Base-by-base conservation (phyloP, 1,139 yeast genomes). In the Wickerhamiella pararugosa region DNA sequence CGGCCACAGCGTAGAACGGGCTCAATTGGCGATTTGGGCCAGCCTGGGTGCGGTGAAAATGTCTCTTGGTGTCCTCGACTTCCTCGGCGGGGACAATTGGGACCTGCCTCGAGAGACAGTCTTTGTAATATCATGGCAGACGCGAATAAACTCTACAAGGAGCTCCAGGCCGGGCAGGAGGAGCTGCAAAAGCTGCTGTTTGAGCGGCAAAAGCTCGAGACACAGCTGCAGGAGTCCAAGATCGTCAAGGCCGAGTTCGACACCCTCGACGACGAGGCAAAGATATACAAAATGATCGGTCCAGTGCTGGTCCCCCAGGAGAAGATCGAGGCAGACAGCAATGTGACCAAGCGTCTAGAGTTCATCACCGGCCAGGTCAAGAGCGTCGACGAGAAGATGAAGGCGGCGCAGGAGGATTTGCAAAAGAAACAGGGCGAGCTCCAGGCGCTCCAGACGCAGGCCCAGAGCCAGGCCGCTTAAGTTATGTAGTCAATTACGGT, bases 251-350 rank as follows among this genome's bases (percentile, higher is more conserved):
- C 74, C 53, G 97, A 90, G 61, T 81, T 90, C 54, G 72, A 69
- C 21, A 60, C 63, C 41, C 63, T 86, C 49, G 67, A 73, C 49
- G 75, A 70, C 39, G 71, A 70, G 29, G 70, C 92, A 11, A 81
- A 80, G 53, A 78, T 90, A 32, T 90, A 75, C 64, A 90, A 90
- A 61, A 70, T 87, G 50, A 81, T 90, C 21, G 98, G 98, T 1
- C 94, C 95, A 7, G 86, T 87, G 6, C 68, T 90, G 48, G 68
- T 90, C 48, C 96, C 96, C 2, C 95, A 87, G 56, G 94, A 86
- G 43, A 73, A 72, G 49, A 60, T 60, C 9, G 97, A 90, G 59
- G 94, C 97, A 31, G 73, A 75, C 51, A 53, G 72, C 55, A 90
- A 87, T 55, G 96, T 90, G 32, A 72, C 69, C 29, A 90, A 87